Conservation (phyloP, 345 rosid species). For the Euphorbia lathyris region DNA sequence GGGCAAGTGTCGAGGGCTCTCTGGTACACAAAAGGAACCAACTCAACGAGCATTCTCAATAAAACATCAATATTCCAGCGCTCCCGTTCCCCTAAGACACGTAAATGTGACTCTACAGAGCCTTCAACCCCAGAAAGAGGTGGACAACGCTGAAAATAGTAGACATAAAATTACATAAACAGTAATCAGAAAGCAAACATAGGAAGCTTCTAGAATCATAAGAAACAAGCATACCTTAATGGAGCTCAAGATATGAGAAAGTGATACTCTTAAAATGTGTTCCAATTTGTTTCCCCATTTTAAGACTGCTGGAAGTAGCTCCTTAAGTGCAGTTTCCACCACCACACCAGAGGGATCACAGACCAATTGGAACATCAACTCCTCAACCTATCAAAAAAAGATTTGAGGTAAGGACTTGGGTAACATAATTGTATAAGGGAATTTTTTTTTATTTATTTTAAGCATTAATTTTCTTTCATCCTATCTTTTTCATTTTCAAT, state of each 20-base stretch:
- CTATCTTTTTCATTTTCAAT: conserved; percentile 22
- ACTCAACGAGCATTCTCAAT: conserved; percentile 69
- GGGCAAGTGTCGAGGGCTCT: conserved; percentile 83
- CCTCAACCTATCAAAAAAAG: conserved; percentile 74
- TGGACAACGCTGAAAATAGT: conserved; percentile 67
- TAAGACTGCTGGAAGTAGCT: conserved; percentile 76
- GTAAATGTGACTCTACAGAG: conserved; percentile 83
- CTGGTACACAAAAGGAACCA: conserved; percentile 69
- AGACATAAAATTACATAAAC: conserved; percentile 11
- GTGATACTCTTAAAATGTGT: conserved; percentile 65
- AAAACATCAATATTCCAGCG: conserved; percentile 92
- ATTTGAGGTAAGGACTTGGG: conserved; percentile 21
- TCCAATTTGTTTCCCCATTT: conserved; percentile 88
- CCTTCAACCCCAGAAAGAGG: conserved; percentile 97
- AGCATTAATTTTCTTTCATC: conserved; percentile 19
- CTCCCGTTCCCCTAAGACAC: conserved; percentile 87
- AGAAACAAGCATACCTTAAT: conserved; percentile 60
- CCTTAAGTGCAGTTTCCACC: conserved; percentile 81
- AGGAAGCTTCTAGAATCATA: background rate
- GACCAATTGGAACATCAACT: conserved; percentile 86
- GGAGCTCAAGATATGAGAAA: conserved; percentile 68
- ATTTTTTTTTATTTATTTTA: conserved; percentile 6
- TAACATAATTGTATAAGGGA: conserved; percentile 9
- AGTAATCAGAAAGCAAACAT: conserved; percentile 7
- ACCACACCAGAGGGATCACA: conserved; percentile 94